Percentiles rank a stretch among this genome's conserved stretches.
phyloP scores from a whole-genome alignment of 208 protist genomes.

The Novymonas esmeraldas region DNA sequence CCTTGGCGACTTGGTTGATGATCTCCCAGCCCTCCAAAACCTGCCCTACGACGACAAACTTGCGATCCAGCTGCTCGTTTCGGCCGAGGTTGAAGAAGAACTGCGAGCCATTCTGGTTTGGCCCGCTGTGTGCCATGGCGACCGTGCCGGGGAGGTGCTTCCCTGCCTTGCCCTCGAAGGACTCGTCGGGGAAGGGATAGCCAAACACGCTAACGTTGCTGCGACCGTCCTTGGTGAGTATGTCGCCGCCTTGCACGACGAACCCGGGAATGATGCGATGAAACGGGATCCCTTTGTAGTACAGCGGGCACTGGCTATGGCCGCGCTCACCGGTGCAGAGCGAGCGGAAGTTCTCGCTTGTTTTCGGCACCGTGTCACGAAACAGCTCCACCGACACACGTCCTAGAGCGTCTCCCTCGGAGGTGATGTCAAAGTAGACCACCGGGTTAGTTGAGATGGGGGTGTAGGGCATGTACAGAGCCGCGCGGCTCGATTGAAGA shows the following conservation, averaged over 20 bases:
- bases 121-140: slow-evolving; percentile 87
- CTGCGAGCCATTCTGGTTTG: slow-evolving; percentile 92
- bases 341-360: slow-evolving; percentile 94
- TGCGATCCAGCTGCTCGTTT: slow-evolving; percentile 89
- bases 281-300: slow-evolving; percentile 95
- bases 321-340: slow-evolving; percentile 94
- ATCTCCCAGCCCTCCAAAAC: slow-evolving; percentile 88
- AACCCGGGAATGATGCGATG: slow-evolving; percentile 96
- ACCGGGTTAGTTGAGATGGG: slow-evolving; percentile 67
- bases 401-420: slow-evolving; percentile 76
- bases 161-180: slow-evolving; percentile 92
- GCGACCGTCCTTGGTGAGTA: slow-evolving; percentile 91
- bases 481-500: slow-evolving; percentile 24
- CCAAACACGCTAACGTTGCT: slow-evolving; percentile 95
- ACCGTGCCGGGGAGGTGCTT: slow-evolving; percentile 84
- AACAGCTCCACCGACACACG: slow-evolving; percentile 94
- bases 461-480: slow-evolving; percentile 66
- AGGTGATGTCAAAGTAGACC: slow-evolving; percentile 88
- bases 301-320: slow-evolving; percentile 57
- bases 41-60: slow-evolving; percentile 92
- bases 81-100: slow-evolving; percentile 91
- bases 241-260: slow-evolving; percentile 96
- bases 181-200: slow-evolving; percentile 94
- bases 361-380: slow-evolving; percentile 90
- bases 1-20: slow-evolving; percentile 56